Evolutionary conservation across 306 rosid species (phyloP).

Genomic region (Rosa multiflora): DNA sequence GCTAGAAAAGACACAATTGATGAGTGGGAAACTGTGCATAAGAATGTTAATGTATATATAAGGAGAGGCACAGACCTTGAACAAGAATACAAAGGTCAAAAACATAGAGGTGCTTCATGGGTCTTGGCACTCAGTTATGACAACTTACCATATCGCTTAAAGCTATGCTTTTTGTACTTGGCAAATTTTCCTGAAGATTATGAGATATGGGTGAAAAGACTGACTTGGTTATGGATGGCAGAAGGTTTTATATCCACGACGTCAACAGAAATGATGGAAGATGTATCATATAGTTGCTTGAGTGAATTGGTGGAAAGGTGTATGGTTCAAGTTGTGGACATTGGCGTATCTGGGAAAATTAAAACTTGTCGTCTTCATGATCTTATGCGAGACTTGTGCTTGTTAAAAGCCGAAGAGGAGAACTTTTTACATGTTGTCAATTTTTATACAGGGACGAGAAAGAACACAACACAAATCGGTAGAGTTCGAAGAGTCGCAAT

Average conservation of each 20-base stretch:
- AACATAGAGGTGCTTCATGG: conserved; percentile 5
- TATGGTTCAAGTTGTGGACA: conserved; percentile 51
- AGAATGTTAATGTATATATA: conserved; percentile 30
- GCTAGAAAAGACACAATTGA: background rate
- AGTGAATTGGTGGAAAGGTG: conserved; percentile 49
- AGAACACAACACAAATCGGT: background rate
- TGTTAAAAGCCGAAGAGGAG: conserved; percentile 40
- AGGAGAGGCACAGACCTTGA: conserved; percentile 36
- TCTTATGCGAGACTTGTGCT: conserved; percentile 56
- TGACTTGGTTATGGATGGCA: conserved; percentile 48
- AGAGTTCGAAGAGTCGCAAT: conserved; percentile 48
- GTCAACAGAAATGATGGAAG: conserved; percentile 21
- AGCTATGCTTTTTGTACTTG: conserved; percentile 52
- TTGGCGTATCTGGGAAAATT: conserved; percentile 33
- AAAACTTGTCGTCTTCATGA: conserved; percentile 55
- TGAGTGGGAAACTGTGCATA: conserved; percentile 31
- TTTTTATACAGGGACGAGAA: conserved; percentile 10
- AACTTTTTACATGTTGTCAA: conserved; percentile 31
- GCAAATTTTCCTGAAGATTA: conserved; percentile 54
- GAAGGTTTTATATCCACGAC: conserved; percentile 47
- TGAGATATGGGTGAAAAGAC: conserved; percentile 40
- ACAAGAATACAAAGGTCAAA: conserved; percentile 23
- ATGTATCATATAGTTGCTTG: conserved; percentile 40
- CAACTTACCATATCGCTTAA: conserved; percentile 45
- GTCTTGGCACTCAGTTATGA: conserved; percentile 49